Conservation (phyloP, 768 basidiomycete genomes). For the Mycena venus region DNA sequence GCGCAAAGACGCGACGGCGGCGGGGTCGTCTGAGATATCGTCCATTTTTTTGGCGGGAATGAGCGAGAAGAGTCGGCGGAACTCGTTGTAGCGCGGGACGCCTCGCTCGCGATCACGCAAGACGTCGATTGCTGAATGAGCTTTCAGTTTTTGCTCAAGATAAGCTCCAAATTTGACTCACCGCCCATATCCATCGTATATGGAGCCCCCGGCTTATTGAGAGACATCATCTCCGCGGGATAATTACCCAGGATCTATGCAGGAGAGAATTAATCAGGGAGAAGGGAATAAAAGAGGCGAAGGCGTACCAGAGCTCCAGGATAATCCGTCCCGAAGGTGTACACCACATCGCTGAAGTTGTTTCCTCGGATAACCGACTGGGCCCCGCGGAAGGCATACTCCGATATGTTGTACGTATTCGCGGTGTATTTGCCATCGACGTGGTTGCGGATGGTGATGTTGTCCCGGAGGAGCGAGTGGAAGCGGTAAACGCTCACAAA, state of each 20-base stretch:
- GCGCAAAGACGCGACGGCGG: conserved; percentile 7
- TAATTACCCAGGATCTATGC: conserved; percentile 23
- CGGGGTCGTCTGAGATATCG: conserved; percentile 20
- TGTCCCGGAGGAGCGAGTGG: conserved; percentile 28
- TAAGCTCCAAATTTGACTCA: too few relatives aligned
- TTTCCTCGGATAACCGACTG: conserved; percentile 26
- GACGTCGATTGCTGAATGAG: conserved; percentile 24
- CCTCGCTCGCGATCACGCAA: conserved; percentile 31
- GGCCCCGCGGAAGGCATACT: conserved; percentile 24
- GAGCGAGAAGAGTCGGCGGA: conserved; percentile 29
- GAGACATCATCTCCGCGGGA: conserved; percentile 13
- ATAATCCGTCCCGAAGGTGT: conserved; percentile 24
- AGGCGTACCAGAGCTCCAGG: conserved; percentile 19
- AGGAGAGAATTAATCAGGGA: not conserved
- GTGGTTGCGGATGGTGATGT: conserved; percentile 30
- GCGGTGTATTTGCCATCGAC: conserved; percentile 2
- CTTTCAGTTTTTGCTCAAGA: too few relatives aligned
- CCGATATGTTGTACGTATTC: conserved; percentile 18
- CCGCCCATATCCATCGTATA: conserved; percentile 24
- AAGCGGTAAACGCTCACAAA: conserved; percentile 31
- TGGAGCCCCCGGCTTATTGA: conserved; percentile 20
- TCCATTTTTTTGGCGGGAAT: conserved; percentile 17
- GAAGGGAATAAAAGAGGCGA: not conserved
- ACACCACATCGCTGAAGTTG: conserved; percentile 28
- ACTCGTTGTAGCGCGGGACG: conserved; percentile 30